Evolutionary conservation across 768 basidiomycete species (phyloP), one percentile per base, ranked within the genome.

Genomic region (Saitozyma sp.): DNA sequence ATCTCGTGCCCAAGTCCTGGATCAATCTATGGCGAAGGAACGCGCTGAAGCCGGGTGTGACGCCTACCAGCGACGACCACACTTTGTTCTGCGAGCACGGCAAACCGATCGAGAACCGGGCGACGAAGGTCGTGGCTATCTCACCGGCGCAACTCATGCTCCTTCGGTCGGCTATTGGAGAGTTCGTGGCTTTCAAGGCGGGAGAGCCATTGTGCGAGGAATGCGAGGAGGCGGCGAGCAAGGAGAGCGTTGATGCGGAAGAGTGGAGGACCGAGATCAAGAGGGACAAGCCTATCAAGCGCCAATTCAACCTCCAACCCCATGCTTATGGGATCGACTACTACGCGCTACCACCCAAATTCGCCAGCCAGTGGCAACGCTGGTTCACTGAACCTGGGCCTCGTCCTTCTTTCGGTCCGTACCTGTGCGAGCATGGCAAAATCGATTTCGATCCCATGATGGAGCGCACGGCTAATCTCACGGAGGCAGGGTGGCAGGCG

Each of bases 21-120:
- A 29, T 29, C 29, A 29, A 29, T 29, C 29, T 29, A 29, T 29
- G 29, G 29, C 29, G 29, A 29, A 29, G 29, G 29, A 5, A 29
- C 29, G 29, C 29, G 29, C 29, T 29, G 2, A 29, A 29, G 29
- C 29, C 29, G 29, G 29, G 29, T 2, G 29, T 29, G 29, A 29
- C 58, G 9, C 70, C 70, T 11, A 63, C 58, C 19, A 48, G 64
- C 29, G 54, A 56, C 8, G 53, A 54, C 1, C 69, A 65, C 43
- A 59, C 59, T 2, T 17, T 75, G 6, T 56, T 43, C 50, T 75
- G 74, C 59, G 67, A 68, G 42, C 74, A 75, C 41, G 69, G 40
- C 74, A 75, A 29, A 67, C 58, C 17, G 9, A 45, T 11, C 64
- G 54, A 6, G 64, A 50, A 43, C 58, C 59, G 13, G 20, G 9